Evolutionary conservation across 2,329 filamentous ascomycete species (phyloP).

Genomic region (Xenosphaeropsis pyriputrescens): DNA sequence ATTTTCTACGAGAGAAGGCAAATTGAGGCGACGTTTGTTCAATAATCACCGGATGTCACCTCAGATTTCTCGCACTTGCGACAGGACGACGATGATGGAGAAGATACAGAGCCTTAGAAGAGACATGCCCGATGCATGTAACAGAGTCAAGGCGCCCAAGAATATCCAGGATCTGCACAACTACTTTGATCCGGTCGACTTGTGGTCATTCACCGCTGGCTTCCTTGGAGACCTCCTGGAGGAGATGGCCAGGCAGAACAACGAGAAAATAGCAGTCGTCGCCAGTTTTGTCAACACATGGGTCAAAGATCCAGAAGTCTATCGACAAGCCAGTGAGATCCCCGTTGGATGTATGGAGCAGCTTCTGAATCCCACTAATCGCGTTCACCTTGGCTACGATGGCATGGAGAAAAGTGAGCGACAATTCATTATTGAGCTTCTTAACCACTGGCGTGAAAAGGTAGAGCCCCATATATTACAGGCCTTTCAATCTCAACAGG

Average conservation of each 20-base stretch:
- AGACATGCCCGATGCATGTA: constrained; percentile 6
- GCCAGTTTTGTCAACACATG: no score
- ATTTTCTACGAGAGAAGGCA: constrained; percentile 9
- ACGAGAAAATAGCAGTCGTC: not conserved
- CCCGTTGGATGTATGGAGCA: no score
- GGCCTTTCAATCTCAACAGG: no score
- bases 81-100: constrained; percentile 3
- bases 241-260: constrained; percentile 6
- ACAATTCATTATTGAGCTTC: no score
- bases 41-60: constrained; percentile 1
- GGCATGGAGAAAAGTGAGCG: no score
- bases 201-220: constrained; percentile 11
- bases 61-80: constrained; percentile 4
- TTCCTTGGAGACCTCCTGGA: constrained; percentile 17
- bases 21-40: constrained; percentile 2
- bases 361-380: no score
- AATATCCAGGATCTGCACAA: constrained; percentile 14
- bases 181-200: constrained; percentile 19
- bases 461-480: no score
- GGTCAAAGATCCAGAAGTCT: no score
- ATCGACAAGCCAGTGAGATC: no score
- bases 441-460: no score
- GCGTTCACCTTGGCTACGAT: no score
- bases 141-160: constrained; percentile 3
- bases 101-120: constrained; percentile 4